Evolutionary conservation across 176 grass and related monocot species (phyloP).

Genomic region (Coix lacrymajobi): DNA sequence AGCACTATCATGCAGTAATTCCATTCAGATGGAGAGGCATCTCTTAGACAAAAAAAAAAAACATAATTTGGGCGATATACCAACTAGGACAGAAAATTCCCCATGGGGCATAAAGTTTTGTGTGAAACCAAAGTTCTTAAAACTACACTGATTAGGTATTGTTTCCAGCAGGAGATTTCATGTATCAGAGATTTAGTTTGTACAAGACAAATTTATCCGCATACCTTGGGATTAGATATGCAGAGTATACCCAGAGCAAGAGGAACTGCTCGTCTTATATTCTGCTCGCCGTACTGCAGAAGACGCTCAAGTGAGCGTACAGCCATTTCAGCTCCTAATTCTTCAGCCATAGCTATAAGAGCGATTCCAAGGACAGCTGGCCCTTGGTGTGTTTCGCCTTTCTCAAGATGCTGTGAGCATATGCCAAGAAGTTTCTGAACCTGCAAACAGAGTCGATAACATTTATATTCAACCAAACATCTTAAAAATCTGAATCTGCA

Average conservation of each 20-base stretch:
- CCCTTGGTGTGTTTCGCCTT: slow-evolving; percentile 92
- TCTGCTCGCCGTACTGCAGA: slow-evolving; percentile 95
- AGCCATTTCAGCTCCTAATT: slow-evolving; percentile 91
- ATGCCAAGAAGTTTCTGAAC: slow-evolving; percentile 87
- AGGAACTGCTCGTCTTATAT: slow-evolving; percentile 95
- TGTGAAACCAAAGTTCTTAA: not conserved
- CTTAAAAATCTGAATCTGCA: not conserved
- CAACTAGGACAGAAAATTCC: not conserved
- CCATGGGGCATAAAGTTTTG: not conserved
- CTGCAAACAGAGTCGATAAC: slow-evolving; percentile 37
- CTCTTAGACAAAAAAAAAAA: not conserved
- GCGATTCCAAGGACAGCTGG: slow-evolving; percentile 99
- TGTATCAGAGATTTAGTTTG: not conserved
- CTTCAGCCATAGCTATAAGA: slow-evolving; percentile 95
- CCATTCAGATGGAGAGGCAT: not conserved
- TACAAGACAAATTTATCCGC: not conserved
- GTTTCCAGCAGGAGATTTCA: not conserved
- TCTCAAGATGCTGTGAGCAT: slow-evolving; percentile 93
- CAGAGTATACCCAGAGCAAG: slow-evolving; percentile 90
- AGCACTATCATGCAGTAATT: not conserved
- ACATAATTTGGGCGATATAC: not conserved
- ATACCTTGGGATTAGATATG: slow-evolving; percentile 96
- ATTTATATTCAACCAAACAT: not conserved
- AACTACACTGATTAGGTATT: not conserved
- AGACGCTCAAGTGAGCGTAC: slow-evolving; percentile 84